phyloP scores from a whole-genome alignment of 2,329 filamentous ascomycete species.

The Chaetomium sp. region DNA sequence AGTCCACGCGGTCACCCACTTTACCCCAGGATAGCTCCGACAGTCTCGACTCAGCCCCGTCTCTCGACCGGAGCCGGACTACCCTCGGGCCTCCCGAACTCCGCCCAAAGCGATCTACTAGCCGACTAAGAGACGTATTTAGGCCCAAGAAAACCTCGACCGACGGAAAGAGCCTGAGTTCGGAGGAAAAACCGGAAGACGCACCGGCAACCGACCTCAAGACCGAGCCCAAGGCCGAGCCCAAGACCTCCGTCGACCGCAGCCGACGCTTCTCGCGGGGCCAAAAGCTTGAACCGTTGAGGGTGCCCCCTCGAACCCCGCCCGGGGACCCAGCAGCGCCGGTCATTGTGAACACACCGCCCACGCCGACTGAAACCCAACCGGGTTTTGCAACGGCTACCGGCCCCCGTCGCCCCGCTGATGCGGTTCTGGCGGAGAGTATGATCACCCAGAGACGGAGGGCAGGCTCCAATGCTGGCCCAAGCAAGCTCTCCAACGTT shows the following conservation, averaged over 20 bases:
- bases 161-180: conserved; percentile 37
- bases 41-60: conserved; percentile 38
- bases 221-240: conserved; percentile 18
- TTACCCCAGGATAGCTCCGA: conserved; percentile 41
- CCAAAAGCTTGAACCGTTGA: conserved; percentile 39
- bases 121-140: conserved; percentile 73
- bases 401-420: conserved; percentile 41
- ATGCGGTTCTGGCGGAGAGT: conserved; percentile 66
- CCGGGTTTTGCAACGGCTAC: conserved; percentile 33
- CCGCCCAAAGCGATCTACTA: conserved; percentile 63
- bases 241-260: conserved; percentile 31
- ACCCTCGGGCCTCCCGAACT: conserved; percentile 47
- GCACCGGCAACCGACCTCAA: conserved; percentile 6
- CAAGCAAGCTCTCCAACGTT: conserved; percentile 85
- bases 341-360: conserved; percentile 66
- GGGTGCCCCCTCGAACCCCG: conserved; percentile 50
- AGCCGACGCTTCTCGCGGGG: conserved; percentile 38
- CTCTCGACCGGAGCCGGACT: conserved; percentile 41
- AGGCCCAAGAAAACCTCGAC: conserved; percentile 54
- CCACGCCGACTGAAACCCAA: conserved; percentile 59
- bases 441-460: conserved; percentile 70
- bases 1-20: conserved; percentile 43
- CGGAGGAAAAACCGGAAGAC: conserved; percentile 12
- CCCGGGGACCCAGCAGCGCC: conserved; percentile 51
- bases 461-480: conserved; percentile 60